Evolutionary conservation across 202 grass and related monocot genomes (phyloP), one percentile per base, ranked within the genome.

Genomic region (Setaria italica): DNA sequence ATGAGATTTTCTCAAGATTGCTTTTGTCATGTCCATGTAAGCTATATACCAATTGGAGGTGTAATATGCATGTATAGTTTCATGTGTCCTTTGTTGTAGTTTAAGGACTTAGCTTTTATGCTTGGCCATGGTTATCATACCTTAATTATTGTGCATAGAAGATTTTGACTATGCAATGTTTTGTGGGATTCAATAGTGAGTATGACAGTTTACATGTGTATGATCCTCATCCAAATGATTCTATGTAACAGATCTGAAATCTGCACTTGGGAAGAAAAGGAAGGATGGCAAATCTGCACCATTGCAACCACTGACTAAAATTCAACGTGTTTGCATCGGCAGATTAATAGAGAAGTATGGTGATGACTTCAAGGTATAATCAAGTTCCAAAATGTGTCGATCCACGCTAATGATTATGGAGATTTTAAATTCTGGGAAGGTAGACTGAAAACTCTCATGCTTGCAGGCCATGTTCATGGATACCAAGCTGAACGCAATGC

Each of bases 381-480:
- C 20, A 19, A 60, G 80, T 56, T 72, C 74, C 47, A 0, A 48
- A 51, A 65, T 51, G 14, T 78, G 11, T 50, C 62, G 32, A 8
- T 9, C 15, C 6, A 54, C 17, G 4, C 70, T 59, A 7, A 2
- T 45, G 17, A 21, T 83, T 80, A 32, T 11, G 48, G 6, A 10
- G 46, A 60, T 66, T 19, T 53, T 62, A 2, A 25, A 41, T 63
- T 80, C 11, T 55, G 37, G 62, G 20, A 90, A 37, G 37, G 14
- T 62, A 10, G 20, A 79, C 70, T 85, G 11, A 85, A 77, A 55
- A 25, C 7, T 11, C 20, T n/a, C 9, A 1, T 81, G 75, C 70
- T 86, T 94, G 64, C 79, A 99, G 93, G 97, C 93, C 42, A 99
- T 99, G 97, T 94, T 92, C 84, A 96, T 91, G 97, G 93, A 99